A percentile compares a stretch with the other conserved stretches of the same genome.
Conservation (phyloP, 257 asterid species). For the Jacaranda mimosifolia region DNA sequence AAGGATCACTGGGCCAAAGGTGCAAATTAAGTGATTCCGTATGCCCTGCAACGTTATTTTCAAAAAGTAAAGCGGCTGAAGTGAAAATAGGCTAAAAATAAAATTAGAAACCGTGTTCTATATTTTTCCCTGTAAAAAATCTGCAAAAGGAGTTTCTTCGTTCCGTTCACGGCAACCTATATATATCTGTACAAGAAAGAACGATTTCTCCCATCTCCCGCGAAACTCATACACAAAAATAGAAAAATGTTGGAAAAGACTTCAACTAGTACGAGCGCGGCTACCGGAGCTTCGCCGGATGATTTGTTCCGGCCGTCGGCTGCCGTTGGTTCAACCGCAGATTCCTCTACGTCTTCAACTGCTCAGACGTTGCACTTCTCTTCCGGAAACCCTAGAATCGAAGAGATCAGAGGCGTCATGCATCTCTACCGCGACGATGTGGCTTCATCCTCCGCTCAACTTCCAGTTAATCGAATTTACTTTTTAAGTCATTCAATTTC, state of each 20-base stretch:
- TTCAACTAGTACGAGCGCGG: slow-evolving; percentile 63
- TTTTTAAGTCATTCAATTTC: slow-evolving; percentile 10
- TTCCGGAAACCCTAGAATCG: slow-evolving; percentile 98
- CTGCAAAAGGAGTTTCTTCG: not conserved
- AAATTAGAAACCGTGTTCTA: not conserved
- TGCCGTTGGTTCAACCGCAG: slow-evolving; percentile 28
- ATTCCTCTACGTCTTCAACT: slow-evolving; percentile 43
- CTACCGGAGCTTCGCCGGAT: slow-evolving; percentile 49
- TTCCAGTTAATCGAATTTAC: slow-evolving; percentile 62
- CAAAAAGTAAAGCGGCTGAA: not conserved
- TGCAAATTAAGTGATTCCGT: not conserved
- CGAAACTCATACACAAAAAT: slow-evolving; percentile 22
- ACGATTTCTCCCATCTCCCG: slow-evolving; percentile 25
- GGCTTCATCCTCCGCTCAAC: slow-evolving; percentile 50
- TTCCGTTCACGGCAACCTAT: not conserved
- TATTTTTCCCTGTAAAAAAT: not conserved
- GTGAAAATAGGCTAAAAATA: not conserved
- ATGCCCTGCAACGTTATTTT: not conserved
- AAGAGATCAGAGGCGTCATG: slow-evolving; percentile 90
- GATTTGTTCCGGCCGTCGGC: slow-evolving; percentile 40
- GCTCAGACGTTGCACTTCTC: slow-evolving; percentile 71
- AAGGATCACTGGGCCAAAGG: too few species aligned
- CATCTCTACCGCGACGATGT: slow-evolving; percentile 69
- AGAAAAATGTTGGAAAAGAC: slow-evolving; percentile 58
- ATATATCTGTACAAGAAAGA: not conserved